Evolutionary conservation across 441 rosid genomes (phyloP), one percentile per base, ranked within the genome.

Genomic region (Erysimum pusillum): DNA sequence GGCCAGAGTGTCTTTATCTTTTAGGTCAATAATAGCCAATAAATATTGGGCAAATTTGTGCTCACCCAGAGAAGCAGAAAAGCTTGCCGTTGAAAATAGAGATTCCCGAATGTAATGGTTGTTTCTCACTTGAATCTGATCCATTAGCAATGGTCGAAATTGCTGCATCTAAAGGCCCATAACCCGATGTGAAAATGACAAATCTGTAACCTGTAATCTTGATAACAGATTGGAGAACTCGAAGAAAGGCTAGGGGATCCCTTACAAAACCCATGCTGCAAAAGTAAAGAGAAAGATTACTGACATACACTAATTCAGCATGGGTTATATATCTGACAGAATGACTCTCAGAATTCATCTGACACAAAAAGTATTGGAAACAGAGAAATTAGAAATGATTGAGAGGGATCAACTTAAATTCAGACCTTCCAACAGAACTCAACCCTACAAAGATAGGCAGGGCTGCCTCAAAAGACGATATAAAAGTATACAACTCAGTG

Each of bases 381-480:
- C 58, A 68, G 9, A 53, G 9, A 36, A 20, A 32, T 56, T 4
- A 76, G 54, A 60, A 31, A 53, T 39, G 71, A 54, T 62, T 10
- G 38, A 41, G 41, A 59, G 70, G 45, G 52, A 32, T 42, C 12
- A 73, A 66, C 65, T 41, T 39, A 41, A 75, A 18, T 75, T 75
- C 87, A 79, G 85, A 84, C 98, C 99, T 91, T 77, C 97, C 99
- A 78, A 85, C 36, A 69, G 99, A 91, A 84, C 97, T 94, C 72
- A 92, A 74, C 39, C 98, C 89, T 20, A 92, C 35, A 71, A 92
- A 94, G 66, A 92, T 80, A 72, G 88, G 94, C n/a, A 77, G 93
- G 48, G 58, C 18, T 25, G 83, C 83, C 42, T 82, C 76, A 63
- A 82, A 56, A 62, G 76, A 62, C 49, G 76, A 81, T 48, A 90